Evolutionary conservation across 768 basidiomycete species (phyloP).

Genomic region (Hydnomerulius pinastri): DNA sequence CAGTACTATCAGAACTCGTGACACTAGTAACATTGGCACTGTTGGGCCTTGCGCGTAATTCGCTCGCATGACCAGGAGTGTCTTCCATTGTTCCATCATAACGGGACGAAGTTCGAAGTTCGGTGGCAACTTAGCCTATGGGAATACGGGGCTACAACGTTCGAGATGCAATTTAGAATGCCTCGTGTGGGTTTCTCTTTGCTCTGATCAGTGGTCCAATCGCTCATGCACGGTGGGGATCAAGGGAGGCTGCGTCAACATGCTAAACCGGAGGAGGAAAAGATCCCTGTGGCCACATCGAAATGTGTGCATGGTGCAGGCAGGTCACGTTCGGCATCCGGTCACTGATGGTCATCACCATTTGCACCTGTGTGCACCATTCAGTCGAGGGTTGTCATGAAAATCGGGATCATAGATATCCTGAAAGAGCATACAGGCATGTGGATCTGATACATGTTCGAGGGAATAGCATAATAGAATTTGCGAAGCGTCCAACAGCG

Average conservation of each 20-base stretch:
- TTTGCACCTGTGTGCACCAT: constrained; percentile 4
- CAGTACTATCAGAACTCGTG: constrained; percentile 93
- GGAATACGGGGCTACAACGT: constrained; percentile 5
- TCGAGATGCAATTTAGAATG: constrained; percentile 20
- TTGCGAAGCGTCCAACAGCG: background rate
- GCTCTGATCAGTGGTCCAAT: constrained; percentile 21
- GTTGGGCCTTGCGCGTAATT: constrained; percentile 2
- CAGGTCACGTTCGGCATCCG: constrained; percentile 2
- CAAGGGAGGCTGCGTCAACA: constrained; percentile 17
- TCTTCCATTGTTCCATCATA: background rate
- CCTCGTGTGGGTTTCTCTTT: constrained; percentile 24
- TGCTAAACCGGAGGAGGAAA: constrained; percentile 14
- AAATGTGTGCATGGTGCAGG: constrained; percentile 1
- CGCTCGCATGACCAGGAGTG: too few species aligned
- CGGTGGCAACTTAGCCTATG: too few species aligned
- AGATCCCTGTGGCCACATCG: constrained; percentile 22
- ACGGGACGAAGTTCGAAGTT: too few species aligned
- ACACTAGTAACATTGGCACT: too few species aligned
- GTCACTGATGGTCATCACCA: background rate
- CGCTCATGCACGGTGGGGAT: constrained; percentile 15
- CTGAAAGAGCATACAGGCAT: background rate
- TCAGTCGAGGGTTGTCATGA: too few species aligned
- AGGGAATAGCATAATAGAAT: constrained; percentile 1
- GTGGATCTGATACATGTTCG: constrained; percentile 1
- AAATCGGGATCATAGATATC: background rate